Evolutionary conservation across 2,329 filamentous ascomycete genomes (phyloP).

Genomic region (Colletotrichum incanum): DNA sequence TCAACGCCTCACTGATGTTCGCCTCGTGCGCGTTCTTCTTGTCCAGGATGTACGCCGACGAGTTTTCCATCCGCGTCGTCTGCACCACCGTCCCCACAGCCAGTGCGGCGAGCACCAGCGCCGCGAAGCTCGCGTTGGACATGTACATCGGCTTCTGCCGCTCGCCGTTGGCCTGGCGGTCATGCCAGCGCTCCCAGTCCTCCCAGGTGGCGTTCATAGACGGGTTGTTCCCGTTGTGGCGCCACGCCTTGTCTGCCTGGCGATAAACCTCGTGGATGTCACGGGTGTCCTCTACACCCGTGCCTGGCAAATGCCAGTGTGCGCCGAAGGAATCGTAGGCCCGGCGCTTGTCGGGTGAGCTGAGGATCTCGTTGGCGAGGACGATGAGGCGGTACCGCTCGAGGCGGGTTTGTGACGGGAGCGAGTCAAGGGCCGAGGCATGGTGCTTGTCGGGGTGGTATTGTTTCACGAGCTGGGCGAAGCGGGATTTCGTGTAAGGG

Average conservation of each 20-base stretch:
- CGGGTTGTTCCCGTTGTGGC: constrained; percentile 62
- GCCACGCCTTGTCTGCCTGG: constrained; percentile 64
- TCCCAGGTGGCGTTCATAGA: constrained; percentile 94
- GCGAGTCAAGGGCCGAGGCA: constrained; percentile 46
- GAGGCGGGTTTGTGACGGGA: constrained; percentile 72
- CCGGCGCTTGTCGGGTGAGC: constrained; percentile 81
- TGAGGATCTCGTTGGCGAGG: constrained; percentile 89
- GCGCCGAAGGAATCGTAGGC: constrained; percentile 87
- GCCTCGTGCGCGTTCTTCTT: constrained; percentile 77
- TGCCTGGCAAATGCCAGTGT: constrained; percentile 75
- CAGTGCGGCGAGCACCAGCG: constrained; percentile 76
- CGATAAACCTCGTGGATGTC: constrained; percentile 55
- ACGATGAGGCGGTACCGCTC: constrained; percentile 93
- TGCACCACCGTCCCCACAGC: constrained; percentile 81
- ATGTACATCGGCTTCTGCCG: constrained; percentile 75
- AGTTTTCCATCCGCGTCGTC: constrained; percentile 76
- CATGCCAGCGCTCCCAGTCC: constrained; percentile 91
- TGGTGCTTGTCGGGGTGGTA: constrained; percentile 88
- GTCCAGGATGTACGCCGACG: constrained; percentile 75
- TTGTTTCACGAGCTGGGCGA: constrained; percentile 93
- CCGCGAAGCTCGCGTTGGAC: constrained; percentile 84
- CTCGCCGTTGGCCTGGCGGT: constrained; percentile 63
- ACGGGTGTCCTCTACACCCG: constrained; percentile 68
- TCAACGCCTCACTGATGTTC: constrained; percentile 74
- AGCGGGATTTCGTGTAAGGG: constrained; percentile 86